These are phyloP conservation scores for Glonium stellatum DNA, from an alignment of 495 filamentous ascomycete genomes.

Conservation along the genomic window DNA sequence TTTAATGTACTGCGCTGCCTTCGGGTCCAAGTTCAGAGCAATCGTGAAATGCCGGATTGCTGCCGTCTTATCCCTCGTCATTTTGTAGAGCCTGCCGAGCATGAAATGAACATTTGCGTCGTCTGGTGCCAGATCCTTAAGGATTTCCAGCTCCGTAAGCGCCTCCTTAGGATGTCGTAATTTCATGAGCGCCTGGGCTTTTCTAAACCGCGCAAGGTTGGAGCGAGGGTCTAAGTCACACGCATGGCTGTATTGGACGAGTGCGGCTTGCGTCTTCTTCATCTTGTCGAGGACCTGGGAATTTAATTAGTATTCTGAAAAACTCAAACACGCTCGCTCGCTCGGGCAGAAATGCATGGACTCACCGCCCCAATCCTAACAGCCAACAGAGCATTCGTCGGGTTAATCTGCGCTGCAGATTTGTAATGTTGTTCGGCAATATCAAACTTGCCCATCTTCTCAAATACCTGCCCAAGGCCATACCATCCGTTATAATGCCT, in stretches of 20 bases:
- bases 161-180: constrained; percentile 65
- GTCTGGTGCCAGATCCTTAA: constrained; percentile 87
- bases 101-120: constrained; percentile 94
- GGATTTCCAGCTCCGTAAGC: constrained; percentile 66
- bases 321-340: not conserved
- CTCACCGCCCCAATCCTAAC: constrained; percentile 75
- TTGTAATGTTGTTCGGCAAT: constrained; percentile 86
- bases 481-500: constrained; percentile 98
- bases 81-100: constrained; percentile 80
- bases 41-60: constrained; percentile 91
- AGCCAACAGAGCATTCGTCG: constrained; percentile 80
- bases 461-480: constrained; percentile 84
- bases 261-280: constrained; percentile 67
- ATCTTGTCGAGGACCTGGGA: constrained; percentile 66
- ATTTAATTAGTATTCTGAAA: constrained; percentile 1
- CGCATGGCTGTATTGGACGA: constrained; percentile 72
- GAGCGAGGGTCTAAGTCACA: constrained; percentile 73
- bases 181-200: constrained; percentile 77
- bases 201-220: constrained; percentile 79
- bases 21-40: constrained; percentile 91
- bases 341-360: not conserved
- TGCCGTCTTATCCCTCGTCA: constrained; percentile 63
- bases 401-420: constrained; percentile 78
- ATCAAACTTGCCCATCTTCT: constrained; percentile 89
- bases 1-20: constrained; percentile 40